phyloP scores from a whole-genome alignment of 2,329 filamentous ascomycete genomes.

The Epichloe scottii region DNA sequence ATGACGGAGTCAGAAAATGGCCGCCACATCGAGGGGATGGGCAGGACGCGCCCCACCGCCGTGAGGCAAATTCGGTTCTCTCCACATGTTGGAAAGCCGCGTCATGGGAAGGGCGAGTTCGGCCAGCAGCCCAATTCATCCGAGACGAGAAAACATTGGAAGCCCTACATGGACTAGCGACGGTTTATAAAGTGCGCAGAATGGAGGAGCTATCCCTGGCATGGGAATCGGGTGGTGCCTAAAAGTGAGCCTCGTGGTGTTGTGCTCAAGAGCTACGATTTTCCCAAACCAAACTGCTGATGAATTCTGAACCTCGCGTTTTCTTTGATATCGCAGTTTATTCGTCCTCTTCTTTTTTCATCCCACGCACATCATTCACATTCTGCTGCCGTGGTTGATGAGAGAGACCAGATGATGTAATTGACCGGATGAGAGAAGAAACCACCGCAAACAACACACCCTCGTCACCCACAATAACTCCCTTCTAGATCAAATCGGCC shows the following conservation, averaged over 20 bases:
- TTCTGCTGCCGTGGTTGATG: background rate
- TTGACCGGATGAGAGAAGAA: background rate
- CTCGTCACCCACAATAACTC: no score
- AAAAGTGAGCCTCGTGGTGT: background rate
- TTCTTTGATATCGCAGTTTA: background rate
- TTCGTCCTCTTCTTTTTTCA: background rate
- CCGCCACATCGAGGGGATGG: background rate
- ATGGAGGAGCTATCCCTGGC: background rate
- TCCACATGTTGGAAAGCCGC: background rate
- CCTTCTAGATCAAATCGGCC: no score
- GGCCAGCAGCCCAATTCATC: no score
- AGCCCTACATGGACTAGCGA: background rate
- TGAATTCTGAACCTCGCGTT: background rate
- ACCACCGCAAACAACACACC: background rate
- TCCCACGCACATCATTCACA: background rate
- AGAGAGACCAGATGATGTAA: background rate
- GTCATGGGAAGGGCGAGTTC: background rate
- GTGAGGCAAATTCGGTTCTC: background rate
- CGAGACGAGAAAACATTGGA: background rate
- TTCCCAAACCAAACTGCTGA: background rate
- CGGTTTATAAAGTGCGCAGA: constrained; percentile 16
- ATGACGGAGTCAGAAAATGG: background rate
- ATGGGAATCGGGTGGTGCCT: no score
- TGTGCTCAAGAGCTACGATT: background rate
- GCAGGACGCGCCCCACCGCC: background rate